A percentile compares a stretch with the other conserved stretches of the same genome.
Conservation (phyloP, 2,329 filamentous ascomycete genomes). For the Curvularia lunata region DNA sequence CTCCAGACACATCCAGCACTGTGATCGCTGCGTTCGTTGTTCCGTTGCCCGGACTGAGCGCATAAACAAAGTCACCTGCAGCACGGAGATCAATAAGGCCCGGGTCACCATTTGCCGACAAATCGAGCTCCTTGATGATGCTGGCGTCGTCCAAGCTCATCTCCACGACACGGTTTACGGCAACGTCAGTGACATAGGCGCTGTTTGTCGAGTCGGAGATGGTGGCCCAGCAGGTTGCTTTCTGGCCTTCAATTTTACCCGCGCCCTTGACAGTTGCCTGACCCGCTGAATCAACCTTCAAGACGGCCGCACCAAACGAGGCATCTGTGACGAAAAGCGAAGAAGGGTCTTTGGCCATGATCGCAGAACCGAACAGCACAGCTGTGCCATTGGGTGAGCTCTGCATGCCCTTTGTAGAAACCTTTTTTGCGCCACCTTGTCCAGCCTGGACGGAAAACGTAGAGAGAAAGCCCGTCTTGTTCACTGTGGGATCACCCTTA, state of each 20-base stretch:
- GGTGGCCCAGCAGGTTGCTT: conserved; percentile 65
- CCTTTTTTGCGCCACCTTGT: neutral
- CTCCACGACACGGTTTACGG: conserved; percentile 61
- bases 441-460: conserved; percentile 55
- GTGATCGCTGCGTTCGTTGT: conserved; percentile 44
- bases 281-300: conserved; percentile 51
- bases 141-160: conserved; percentile 59
- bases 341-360: conserved; percentile 52
- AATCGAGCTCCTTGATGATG: conserved; percentile 54
- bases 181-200: conserved; percentile 66
- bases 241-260: conserved; percentile 58
- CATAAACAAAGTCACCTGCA: conserved; percentile 64
- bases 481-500: conserved; percentile 63
- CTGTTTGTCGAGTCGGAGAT: conserved; percentile 57
- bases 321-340: conserved; percentile 63
- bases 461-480: conserved; percentile 64
- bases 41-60: conserved; percentile 61
- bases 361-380: conserved; percentile 62
- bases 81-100: conserved; percentile 64
- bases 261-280: conserved; percentile 46
- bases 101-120: conserved; percentile 51
- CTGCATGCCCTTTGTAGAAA: conserved; percentile 32
- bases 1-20: conserved; percentile 49
- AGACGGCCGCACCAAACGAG: conserved; percentile 61
- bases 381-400: conserved; percentile 62